These are phyloP conservation scores for Acanthamoeba sp. DNA, from an alignment of 208 protist species.

Conservation along the genomic window DNA sequence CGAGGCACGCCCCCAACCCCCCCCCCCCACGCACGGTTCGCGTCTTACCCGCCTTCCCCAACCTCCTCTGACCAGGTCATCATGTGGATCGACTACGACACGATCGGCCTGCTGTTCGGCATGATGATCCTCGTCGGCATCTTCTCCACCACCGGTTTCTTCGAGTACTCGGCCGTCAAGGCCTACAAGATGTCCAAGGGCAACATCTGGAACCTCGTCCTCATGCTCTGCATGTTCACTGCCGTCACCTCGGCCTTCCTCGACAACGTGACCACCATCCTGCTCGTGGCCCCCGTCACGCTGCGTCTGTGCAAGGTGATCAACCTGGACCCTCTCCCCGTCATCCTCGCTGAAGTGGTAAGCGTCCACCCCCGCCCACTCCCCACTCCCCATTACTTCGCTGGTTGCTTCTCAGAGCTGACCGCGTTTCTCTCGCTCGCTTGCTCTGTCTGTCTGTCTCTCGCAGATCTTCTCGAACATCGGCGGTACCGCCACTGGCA, in stretches of 20 bases:
- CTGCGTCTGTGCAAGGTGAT: constrained; percentile 85
- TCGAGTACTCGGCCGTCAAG: constrained; percentile 83
- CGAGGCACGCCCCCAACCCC: background rate
- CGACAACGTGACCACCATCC: constrained; percentile 90
- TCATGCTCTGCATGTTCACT: constrained; percentile 68
- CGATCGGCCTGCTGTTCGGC: constrained; percentile 83
- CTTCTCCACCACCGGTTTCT: constrained; percentile 88
- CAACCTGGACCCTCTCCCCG: constrained; percentile 83
- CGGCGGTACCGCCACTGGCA: constrained; percentile 83
- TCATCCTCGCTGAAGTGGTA: constrained; percentile 86
- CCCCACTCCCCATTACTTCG: no score
- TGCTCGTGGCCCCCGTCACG: constrained; percentile 88
- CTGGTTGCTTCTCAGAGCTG: no score
- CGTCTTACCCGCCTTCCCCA: no score
- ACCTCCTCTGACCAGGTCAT: no score
- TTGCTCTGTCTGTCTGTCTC: no score
- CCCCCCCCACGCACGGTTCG: background rate
- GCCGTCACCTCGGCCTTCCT: constrained; percentile 87
- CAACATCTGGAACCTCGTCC: constrained; percentile 79
- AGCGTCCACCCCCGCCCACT: no score
- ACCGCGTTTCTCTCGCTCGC: no score
- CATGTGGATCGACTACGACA: constrained; percentile 82
- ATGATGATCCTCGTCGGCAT: constrained; percentile 90
- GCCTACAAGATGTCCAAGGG: constrained; percentile 83
- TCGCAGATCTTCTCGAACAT: constrained; percentile 82